These are phyloP conservation scores for Lobulomyces angularis DNA, from an alignment of 192 early-diverging fungal species.

Conservation along the genomic window DNA sequence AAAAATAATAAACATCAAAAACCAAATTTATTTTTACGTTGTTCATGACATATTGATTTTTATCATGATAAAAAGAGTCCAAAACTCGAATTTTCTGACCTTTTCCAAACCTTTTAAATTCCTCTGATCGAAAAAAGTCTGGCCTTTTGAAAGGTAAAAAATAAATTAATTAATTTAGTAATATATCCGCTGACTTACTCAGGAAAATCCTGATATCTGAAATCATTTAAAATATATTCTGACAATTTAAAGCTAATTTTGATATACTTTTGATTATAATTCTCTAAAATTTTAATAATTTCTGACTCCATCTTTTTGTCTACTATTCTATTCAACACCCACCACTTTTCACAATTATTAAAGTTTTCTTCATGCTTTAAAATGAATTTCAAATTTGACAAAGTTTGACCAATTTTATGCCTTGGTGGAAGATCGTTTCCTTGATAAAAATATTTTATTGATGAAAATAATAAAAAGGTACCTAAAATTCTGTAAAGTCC, in stretches of 20 bases:
- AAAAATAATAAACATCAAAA: constrained; percentile 8
- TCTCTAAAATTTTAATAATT: constrained; percentile 36
- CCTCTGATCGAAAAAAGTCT: constrained; percentile 49
- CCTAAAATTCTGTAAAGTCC: too few relatives aligned
- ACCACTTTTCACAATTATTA: constrained; percentile 40
- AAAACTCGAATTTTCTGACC: constrained; percentile 42
- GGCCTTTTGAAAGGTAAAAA: too few relatives aligned
- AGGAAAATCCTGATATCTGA: constrained; percentile 47
- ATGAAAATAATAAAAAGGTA: too few relatives aligned
- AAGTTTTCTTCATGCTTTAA: constrained; percentile 44
- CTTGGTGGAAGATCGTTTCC: constrained; percentile 53
- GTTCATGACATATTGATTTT: constrained; percentile 56
- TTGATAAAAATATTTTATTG: too few relatives aligned
- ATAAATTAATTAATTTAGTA: too few relatives aligned
- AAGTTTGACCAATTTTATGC: constrained; percentile 45
- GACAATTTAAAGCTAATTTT: constrained; percentile 37
- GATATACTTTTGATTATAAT: constrained; percentile 39
- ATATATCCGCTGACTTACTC: too few relatives aligned
- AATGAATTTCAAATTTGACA: constrained; percentile 46
- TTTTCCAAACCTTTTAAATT: constrained; percentile 41
- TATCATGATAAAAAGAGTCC: constrained; percentile 52
- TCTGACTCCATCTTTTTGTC: constrained; percentile 39
- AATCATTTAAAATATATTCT: constrained; percentile 42
- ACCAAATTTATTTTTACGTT: constrained; percentile 29
- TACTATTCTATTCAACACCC: constrained; percentile 49